A percentile compares a stretch with the other conserved stretches of the same genome.
phyloP scores from a whole-genome alignment of 169 alveolate genomes.

The Eimeria sp. region DNA sequence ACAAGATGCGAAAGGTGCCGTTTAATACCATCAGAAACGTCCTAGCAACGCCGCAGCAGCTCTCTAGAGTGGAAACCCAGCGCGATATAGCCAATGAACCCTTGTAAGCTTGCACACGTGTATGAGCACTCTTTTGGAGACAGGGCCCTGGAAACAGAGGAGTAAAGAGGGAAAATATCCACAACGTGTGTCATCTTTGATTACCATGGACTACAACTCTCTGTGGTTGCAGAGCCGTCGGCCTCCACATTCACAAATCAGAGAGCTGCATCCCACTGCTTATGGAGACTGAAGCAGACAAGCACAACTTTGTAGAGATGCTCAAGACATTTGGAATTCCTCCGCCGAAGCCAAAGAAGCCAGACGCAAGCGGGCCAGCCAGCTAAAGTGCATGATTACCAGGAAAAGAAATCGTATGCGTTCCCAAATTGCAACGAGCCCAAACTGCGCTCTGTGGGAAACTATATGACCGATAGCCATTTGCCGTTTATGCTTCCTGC shows the following conservation, averaged over 20 bases:
- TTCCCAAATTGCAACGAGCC: not conserved
- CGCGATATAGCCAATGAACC: conserved; percentile 36
- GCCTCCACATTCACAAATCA: conserved; percentile 32
- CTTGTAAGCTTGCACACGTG: conserved; percentile 11
- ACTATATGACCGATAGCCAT: not conserved
- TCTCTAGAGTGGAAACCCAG: conserved; percentile 42
- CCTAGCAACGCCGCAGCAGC: conserved; percentile 64
- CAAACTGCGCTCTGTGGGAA: no score
- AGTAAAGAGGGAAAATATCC: not conserved
- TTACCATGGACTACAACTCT: not conserved
- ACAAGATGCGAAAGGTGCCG: conserved; percentile 46
- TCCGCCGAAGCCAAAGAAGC: conserved; percentile 35
- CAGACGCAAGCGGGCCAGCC: conserved; percentile 30
- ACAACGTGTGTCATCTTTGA: not conserved
- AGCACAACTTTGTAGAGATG: conserved; percentile 41
- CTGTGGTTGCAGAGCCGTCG: conserved; percentile 56
- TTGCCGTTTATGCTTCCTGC: not conserved
- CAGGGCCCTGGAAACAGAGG: not conserved
- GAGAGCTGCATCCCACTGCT: conserved; percentile 59
- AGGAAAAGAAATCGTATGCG: not conserved
- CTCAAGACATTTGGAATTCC: conserved; percentile 46
- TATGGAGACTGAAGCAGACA: conserved; percentile 51
- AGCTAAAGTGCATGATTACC: conserved; percentile 7
- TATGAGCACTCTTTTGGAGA: not conserved
- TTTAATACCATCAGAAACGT: conserved; percentile 37